Percentiles rank a stretch among this genome's conserved stretches.
Conservation (phyloP, 2,329 filamentous ascomycete species). For the Hypomyces rosellus region DNA sequence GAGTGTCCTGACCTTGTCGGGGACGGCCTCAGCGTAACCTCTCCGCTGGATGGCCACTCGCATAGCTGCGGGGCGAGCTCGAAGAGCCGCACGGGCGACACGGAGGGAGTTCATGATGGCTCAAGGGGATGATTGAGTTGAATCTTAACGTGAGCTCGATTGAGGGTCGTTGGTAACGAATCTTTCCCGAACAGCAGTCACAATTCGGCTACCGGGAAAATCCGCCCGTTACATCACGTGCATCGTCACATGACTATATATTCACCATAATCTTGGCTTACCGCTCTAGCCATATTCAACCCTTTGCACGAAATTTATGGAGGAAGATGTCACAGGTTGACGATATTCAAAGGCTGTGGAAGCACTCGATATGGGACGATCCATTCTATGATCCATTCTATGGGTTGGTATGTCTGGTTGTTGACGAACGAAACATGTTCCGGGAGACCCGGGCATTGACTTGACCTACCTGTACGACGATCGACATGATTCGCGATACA, state of each 20-base stretch:
- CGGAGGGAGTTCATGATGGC: slow-evolving; percentile 88
- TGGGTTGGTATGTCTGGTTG: too few species aligned
- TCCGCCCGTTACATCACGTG: slow-evolving; percentile 33
- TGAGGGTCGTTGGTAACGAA: slow-evolving; percentile 40
- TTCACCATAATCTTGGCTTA: too few species aligned
- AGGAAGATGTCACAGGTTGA: too few species aligned
- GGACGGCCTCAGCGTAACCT: slow-evolving; percentile 82
- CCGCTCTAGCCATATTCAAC: too few species aligned
- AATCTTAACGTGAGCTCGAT: slow-evolving; percentile 38
- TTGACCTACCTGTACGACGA: too few species aligned
- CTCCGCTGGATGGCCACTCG: slow-evolving; percentile 74
- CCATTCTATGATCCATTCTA: too few species aligned
- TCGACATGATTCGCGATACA: too few species aligned
- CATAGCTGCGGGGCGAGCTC: slow-evolving; percentile 72
- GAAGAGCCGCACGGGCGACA: slow-evolving; percentile 82
- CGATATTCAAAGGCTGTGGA: too few species aligned
- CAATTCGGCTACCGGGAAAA: slow-evolving; percentile 34
- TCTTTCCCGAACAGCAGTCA: slow-evolving; percentile 38
- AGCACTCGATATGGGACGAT: too few species aligned
- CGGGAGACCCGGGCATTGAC: too few species aligned
- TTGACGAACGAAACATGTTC: too few species aligned
- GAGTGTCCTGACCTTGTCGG: slow-evolving; percentile 61
- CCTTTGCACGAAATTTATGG: too few species aligned
- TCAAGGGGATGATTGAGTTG: slow-evolving; percentile 44
- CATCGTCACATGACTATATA: slow-evolving; percentile 12